phyloP scores from a whole-genome alignment of 192 early-diverging fungal species.

The Spinellus fusiger region DNA sequence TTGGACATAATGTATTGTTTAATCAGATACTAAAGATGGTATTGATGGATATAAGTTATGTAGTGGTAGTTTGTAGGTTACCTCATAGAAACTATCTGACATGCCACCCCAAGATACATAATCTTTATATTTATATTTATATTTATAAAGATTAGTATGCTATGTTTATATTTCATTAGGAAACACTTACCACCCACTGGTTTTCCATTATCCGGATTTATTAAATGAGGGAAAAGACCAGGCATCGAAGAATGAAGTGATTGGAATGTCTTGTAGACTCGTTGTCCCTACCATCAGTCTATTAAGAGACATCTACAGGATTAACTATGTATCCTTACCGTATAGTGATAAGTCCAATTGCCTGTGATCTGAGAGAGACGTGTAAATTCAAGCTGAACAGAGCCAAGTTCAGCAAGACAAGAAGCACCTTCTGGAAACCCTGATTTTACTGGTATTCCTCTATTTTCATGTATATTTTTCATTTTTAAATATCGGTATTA shows the following conservation, averaged over 20 bases:
- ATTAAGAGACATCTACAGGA: not conserved
- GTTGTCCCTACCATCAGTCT: slow-evolving; percentile 38
- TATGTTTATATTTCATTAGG: not conserved
- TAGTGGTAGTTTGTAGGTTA: slow-evolving; percentile 8
- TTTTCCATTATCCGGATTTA: slow-evolving; percentile 31
- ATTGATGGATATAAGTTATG: not conserved
- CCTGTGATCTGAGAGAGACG: slow-evolving; percentile 76
- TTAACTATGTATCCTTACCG: slow-evolving; percentile 27
- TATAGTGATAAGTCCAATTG: slow-evolving; percentile 56
- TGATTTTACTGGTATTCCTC: slow-evolving; percentile 20
- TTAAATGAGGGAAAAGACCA: slow-evolving; percentile 56
- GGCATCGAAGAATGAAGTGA: slow-evolving; percentile 31
- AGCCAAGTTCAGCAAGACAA: slow-evolving; percentile 65
- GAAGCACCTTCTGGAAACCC: slow-evolving; percentile 20
- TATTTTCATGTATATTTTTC: slow-evolving; percentile 3
- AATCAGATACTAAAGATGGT: slow-evolving; percentile 43
- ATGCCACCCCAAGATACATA: slow-evolving; percentile 41
- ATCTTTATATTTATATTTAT: slow-evolving; percentile 7
- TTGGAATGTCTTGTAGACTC: slow-evolving; percentile 49
- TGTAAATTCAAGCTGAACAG: slow-evolving; percentile 78
- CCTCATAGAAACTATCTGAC: slow-evolving; percentile 58
- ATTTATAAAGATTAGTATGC: not conserved
- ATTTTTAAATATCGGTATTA: slow-evolving; percentile 12
- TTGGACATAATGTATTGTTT: slow-evolving; percentile 47
- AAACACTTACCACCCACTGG: slow-evolving; percentile 22